Evolutionary conservation across 2,329 filamentous ascomycete species (phyloP).

Genomic region (Alternaria ethzedia): DNA sequence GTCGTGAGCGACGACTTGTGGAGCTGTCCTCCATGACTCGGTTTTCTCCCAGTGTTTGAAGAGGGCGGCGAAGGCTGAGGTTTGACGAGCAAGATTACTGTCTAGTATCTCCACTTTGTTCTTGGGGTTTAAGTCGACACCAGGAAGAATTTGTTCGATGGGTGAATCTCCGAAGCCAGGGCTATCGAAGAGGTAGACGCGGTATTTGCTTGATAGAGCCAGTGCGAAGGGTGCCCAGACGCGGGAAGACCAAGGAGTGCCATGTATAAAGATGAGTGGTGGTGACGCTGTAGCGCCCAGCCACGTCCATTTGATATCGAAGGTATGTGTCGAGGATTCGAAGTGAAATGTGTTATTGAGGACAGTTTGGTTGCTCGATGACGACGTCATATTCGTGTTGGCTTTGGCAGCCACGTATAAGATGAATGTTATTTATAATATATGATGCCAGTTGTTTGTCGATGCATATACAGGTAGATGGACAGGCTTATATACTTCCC

Average conservation of each 20-base stretch:
- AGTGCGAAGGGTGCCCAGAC: slow-evolving; percentile 25
- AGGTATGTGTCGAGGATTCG: slow-evolving; percentile 18
- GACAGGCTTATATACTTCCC: background rate
- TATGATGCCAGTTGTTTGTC: background rate
- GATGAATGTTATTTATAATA: accelerated
- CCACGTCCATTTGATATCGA: slow-evolving; percentile 20
- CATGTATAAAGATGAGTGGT: slow-evolving; percentile 28
- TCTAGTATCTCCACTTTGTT: slow-evolving; percentile 15
- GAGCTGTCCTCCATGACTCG: slow-evolving; percentile 3
- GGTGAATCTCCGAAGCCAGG: slow-evolving; percentile 29
- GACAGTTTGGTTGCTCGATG: background rate
- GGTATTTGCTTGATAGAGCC: slow-evolving; percentile 18
- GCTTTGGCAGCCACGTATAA: background rate
- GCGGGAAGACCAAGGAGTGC: slow-evolving; percentile 32
- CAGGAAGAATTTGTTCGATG: slow-evolving; percentile 3
- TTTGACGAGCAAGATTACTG: slow-evolving; percentile 23
- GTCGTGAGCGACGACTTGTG: slow-evolving; percentile 30
- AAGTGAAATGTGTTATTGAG: slow-evolving; percentile 9
- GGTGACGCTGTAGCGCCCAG: slow-evolving; percentile 12
- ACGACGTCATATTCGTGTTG: background rate
- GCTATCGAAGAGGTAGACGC: slow-evolving; percentile 30
- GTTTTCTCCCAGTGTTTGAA: slow-evolving; percentile 21
- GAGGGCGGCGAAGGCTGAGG: slow-evolving; percentile 21
- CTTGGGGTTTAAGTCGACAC: background rate
- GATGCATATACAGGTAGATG: background rate